Conservation (phyloP, 805 yeast genomes). For the Nakazawaea wyomingensis region DNA sequence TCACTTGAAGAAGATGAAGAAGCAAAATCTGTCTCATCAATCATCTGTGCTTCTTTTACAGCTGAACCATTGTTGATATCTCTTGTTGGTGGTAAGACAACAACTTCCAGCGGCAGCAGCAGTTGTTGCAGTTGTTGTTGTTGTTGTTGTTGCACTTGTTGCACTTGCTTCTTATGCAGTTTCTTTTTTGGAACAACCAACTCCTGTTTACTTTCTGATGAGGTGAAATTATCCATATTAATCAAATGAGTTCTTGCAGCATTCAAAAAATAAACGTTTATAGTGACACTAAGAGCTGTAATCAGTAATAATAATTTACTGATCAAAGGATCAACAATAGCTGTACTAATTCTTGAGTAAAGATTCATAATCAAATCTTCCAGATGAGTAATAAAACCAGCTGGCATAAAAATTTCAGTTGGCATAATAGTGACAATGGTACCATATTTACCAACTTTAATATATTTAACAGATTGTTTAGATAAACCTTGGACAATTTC, state of each 20-base stretch:
- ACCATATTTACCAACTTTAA: constrained; percentile 38
- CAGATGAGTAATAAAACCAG: constrained; percentile 46
- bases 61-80: constrained; percentile 1
- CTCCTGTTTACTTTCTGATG: neutral
- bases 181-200: neutral
- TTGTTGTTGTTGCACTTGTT: too few species aligned
- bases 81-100: constrained; percentile 5
- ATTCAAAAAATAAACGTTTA: constrained; percentile 80
- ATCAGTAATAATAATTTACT: constrained; percentile 72
- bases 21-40: constrained; percentile 22
- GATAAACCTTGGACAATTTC: constrained; percentile 28
- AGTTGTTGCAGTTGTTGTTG: too few species aligned
- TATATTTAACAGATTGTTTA: constrained; percentile 35
- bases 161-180: neutral
- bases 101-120: too few species aligned
- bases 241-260: constrained; percentile 65
- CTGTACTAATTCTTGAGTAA: constrained; percentile 52
- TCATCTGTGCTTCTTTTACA: constrained; percentile 29
- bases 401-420: constrained; percentile 52
- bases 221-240: constrained; percentile 18
- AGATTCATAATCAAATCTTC: constrained; percentile 56
- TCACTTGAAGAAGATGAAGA: constrained; percentile 27
- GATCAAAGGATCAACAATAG: constrained; percentile 75
- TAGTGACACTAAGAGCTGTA: constrained; percentile 68
- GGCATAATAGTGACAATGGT: constrained; percentile 54